A percentile compares a stretch with the other conserved stretches of the same genome.
These are phyloP conservation scores for Rhizophora apiculata DNA, from an alignment of 345 rosid genomes.

Conservation along the genomic window DNA sequence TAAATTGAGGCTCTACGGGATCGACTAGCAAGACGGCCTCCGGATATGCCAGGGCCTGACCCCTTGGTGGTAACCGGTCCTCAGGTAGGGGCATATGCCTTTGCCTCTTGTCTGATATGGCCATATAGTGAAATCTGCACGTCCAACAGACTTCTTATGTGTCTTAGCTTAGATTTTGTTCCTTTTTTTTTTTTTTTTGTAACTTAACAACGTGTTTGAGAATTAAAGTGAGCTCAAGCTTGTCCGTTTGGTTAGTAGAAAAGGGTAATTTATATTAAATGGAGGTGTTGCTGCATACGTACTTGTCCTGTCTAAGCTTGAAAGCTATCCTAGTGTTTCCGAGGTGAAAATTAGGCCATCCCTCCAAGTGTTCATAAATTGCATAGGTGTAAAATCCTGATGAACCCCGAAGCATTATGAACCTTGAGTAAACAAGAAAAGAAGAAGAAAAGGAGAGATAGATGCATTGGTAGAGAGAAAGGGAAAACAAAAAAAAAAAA, in stretches of 20 bases:
- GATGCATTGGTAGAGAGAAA: no score
- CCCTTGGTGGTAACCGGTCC: constrained; percentile 18
- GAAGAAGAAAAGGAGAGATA: no score
- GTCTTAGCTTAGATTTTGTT: no score
- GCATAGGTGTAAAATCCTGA: constrained; percentile 28
- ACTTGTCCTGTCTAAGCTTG: constrained; percentile 22
- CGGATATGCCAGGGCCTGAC: constrained; percentile 22
- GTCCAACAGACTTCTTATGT: background rate
- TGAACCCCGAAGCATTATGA: constrained; percentile 18
- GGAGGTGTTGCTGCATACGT: background rate
- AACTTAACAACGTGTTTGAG: no score
- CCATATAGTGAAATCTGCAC: constrained; percentile 29
- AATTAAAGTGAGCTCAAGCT: no score
- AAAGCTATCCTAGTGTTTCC: constrained; percentile 17
- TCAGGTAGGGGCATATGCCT: constrained; percentile 28
- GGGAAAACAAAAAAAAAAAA: no score
- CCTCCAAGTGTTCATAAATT: constrained; percentile 17
- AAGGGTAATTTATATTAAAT: no score
- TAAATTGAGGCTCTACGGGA: constrained; percentile 24
- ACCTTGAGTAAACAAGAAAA: constrained; percentile 4
- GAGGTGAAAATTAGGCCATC: constrained; percentile 18
- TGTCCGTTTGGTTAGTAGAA: background rate
- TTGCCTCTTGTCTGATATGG: constrained; percentile 19
- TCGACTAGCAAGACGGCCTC: constrained; percentile 27
- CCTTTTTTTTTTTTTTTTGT: no score